Base-by-base conservation (phyloP, 2,329 filamentous ascomycete genomes). In the Pseudogymnoascus sp. region DNA sequence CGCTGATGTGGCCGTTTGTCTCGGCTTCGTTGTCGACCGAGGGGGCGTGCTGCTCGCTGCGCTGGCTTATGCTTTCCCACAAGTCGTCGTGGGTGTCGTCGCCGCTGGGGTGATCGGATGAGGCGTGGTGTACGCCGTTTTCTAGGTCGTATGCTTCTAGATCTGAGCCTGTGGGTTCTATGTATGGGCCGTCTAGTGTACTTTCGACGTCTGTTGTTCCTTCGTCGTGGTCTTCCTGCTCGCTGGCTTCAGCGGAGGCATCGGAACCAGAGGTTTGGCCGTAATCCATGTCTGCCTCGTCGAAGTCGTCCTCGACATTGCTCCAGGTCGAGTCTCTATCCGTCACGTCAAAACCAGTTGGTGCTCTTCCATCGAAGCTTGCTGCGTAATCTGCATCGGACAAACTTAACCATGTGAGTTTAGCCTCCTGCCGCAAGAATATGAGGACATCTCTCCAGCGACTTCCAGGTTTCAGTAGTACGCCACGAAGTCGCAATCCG, bases 381-480 rank as follows among this genome's bases (percentile, higher is more conserved):
- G 74, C 75, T 2, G 78, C 79, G 67, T 88, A 88, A 37, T 83
- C 81, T 58, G 87, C 83, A 5, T 82, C 75, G 36, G 82, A 76
- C n/a, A 89, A 72, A 66, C 83, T 84, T 31, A 88, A 78, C 78
- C 83, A 86, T 52, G 86, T 80, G 13, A 88, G 73, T 27, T 77
- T 75, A 35, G 76, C 73, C 58, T 85, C 78, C 7, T 79, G 74
- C 58, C 82, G 79, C 12, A 89, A 73, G 18, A 80, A 79, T 4
- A 73, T 70, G 0, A 88, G 76, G 0, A 89, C 78, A 61, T 87
- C 80, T 64, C 78, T 79, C 86, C 86, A 88, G 63, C 75, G 74
- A 62, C 81, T 82, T 1, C 80, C 82, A 5, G 83, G 78, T 61
- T 82, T 83, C 7, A 89, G 75, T 21, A 83, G 77, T n/a, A 89